Percentiles rank a stretch among this genome's conserved stretches.
phyloP scores from a whole-genome alignment of 176 grass and related monocot species.

The Elaeis guineensis region DNA sequence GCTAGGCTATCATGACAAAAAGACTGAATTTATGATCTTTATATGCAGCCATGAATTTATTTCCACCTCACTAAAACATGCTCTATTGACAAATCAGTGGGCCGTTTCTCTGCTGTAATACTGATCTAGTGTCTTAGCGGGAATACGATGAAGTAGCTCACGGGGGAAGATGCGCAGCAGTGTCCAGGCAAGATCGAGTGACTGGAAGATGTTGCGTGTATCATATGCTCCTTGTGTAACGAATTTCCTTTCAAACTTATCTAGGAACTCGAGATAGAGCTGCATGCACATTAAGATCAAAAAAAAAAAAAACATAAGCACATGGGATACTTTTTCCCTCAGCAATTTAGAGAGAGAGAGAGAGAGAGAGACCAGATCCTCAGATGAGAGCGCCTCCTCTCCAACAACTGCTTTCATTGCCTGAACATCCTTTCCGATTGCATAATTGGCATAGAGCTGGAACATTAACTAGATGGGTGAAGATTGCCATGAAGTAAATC shows the following conservation, averaged over 20 bases:
- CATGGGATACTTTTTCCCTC: background rate
- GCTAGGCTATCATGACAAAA: too few species aligned
- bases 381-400: constrained; percentile 97
- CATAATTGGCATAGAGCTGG: constrained; percentile 98
- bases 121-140: constrained; percentile 74
- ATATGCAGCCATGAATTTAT: too few species aligned
- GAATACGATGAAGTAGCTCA: constrained; percentile 75
- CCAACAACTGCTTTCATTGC: constrained; percentile 99
- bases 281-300: constrained; percentile 24
- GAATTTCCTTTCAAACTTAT: constrained; percentile 91
- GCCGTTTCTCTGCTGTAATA: constrained; percentile 76
- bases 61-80: too few species aligned
- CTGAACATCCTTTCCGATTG: constrained; percentile 99
- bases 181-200: constrained; percentile 90
- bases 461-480: constrained; percentile 14
- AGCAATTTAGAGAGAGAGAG: background rate
- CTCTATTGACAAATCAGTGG: constrained; percentile 33
- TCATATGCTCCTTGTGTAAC: constrained; percentile 86
- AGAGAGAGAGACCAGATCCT: constrained; percentile 67
- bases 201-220: constrained; percentile 90
- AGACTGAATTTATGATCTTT: too few species aligned
- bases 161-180: constrained; percentile 85
- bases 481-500: background rate
- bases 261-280: constrained; percentile 96
- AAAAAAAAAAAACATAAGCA: background rate